Evolutionary conservation across 2,329 filamentous ascomycete species (phyloP), one percentile per base, ranked within the genome.

Genomic region (Colletotrichum simmondsii): DNA sequence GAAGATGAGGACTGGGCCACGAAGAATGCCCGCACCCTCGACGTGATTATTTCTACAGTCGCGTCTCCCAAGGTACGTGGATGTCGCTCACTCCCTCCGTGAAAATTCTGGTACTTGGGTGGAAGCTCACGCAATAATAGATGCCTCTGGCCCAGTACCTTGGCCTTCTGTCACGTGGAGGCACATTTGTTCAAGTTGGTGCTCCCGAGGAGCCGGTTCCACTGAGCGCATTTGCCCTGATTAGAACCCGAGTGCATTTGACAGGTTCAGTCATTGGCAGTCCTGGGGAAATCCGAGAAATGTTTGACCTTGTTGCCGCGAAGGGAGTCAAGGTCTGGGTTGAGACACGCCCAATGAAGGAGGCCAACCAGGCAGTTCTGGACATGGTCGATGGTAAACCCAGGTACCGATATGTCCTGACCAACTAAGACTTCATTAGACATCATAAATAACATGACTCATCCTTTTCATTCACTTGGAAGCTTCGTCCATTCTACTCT

Each of bases 91-190:
- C 19, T 8, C 7, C 3, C 4, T 49, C 7, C 42, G 19, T n/a
- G 19, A 49, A 49, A 1, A 35, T 1, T 12, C 4, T 35, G 32
- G 32, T 12, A 10, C 32, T 12, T 12, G 8, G 7, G 2, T n/a
- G 3, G 7, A 49, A n/a, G 24, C 30, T 89, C 87, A 8, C 79
- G 75, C 59, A 63, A 74, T 2, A 76, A 80, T 19, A 53, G 52
- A 92, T 94, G 91, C 92, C 92, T 0, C 78, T 94, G 30, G 81
- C 81, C 68, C 80, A 88, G 54, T 95, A 94, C 81, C 83, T 95
- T 68, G 77, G 82, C 16, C 84, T 94, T 10, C 83, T 94, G n/a
- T 86, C 88, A 74, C 81, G 85, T 11, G 86, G 89, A 64, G 92
- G 92, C 22, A 85, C 85, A 5, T 90, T 93, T 78, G 86, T 94